These are phyloP conservation scores for Linum tenue DNA, from an alignment of 345 rosid genomes.

Conservation along the genomic window DNA sequence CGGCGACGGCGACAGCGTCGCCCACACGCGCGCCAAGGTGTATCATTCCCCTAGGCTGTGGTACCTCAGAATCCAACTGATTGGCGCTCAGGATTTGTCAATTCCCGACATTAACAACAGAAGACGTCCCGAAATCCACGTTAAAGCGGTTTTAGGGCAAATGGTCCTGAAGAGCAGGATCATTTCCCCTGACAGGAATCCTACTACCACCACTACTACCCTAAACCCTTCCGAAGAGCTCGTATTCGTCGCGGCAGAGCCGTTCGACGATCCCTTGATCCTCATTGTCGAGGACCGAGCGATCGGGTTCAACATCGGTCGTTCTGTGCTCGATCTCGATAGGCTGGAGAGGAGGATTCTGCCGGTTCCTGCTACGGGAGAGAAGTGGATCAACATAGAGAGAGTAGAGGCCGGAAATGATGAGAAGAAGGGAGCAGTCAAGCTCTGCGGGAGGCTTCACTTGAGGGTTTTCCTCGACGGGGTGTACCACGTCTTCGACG, in stretches of 20 bases:
- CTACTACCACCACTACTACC: no score
- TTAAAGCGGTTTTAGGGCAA: constrained; percentile 29
- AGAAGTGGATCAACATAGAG: constrained; percentile 34
- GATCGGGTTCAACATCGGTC: constrained; percentile 32
- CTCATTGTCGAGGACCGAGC: constrained; percentile 34
- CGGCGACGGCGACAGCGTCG: constrained; percentile 24
- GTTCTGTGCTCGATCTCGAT: constrained; percentile 24
- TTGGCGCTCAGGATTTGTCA: constrained; percentile 39
- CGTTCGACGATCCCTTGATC: constrained; percentile 37
- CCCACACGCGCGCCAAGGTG: constrained; percentile 26
- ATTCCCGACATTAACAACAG: constrained; percentile 13
- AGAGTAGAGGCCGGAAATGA: constrained; percentile 17
- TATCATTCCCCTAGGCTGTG: constrained; percentile 37
- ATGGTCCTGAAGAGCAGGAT: constrained; percentile 22
- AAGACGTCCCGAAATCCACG: constrained; percentile 25
- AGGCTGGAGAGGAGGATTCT: constrained; percentile 23
- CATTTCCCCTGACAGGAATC: constrained; percentile 29
- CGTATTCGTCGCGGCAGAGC: constrained; percentile 48
- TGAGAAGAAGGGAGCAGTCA: constrained; percentile 25
- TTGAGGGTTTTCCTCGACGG: constrained; percentile 40
- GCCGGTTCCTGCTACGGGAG: constrained; percentile 12
- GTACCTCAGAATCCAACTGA: constrained; percentile 33
- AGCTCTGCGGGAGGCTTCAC: constrained; percentile 34
- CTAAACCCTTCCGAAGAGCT: constrained; percentile 20
- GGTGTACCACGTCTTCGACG: constrained; percentile 51